Percentiles rank a stretch among this genome's conserved stretches.
phyloP scores from a whole-genome alignment of 2,329 filamentous ascomycete genomes.

The Trichoderma asperellum region DNA sequence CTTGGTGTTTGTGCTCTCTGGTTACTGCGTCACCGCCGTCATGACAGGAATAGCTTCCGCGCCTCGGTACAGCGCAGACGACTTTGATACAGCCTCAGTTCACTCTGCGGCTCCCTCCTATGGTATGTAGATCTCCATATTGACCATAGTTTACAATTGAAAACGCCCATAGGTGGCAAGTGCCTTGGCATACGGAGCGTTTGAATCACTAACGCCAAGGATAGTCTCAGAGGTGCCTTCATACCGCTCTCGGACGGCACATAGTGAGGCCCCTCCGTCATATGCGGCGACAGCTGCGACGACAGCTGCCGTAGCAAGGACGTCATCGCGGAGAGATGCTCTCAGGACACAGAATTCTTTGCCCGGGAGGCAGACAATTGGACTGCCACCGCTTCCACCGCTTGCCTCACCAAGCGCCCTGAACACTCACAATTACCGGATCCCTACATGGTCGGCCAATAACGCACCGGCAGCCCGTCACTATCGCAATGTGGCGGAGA shows the following conservation, averaged over 20 bases:
- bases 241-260: conserved; percentile 61
- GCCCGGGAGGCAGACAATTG: conserved; percentile 44
- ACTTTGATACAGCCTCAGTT: conserved; percentile 70
- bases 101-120: conserved; percentile 71
- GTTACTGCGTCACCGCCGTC: conserved; percentile 28
- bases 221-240: conserved; percentile 67
- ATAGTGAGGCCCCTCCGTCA: conserved; percentile 53
- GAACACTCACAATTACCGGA: conserved; percentile 57
- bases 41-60: conserved; percentile 41
- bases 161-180: background rate
- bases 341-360: conserved; percentile 35
- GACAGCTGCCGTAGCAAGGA: background rate
- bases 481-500: conserved; percentile 66
- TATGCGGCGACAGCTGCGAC: conserved; percentile 41
- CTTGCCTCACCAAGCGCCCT: conserved; percentile 45
- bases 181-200: background rate
- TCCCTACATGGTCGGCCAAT: conserved; percentile 62
- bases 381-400: conserved; percentile 57
- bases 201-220: background rate
- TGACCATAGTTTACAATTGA: no score
- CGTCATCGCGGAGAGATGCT: conserved; percentile 21
- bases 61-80: conserved; percentile 51
- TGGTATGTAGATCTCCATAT: conserved; percentile 47
- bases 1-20: background rate
- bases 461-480: conserved; percentile 59